Conservation (phyloP, 495 filamentous ascomycete species). For the Friedmanniomyces endolithicus region DNA sequence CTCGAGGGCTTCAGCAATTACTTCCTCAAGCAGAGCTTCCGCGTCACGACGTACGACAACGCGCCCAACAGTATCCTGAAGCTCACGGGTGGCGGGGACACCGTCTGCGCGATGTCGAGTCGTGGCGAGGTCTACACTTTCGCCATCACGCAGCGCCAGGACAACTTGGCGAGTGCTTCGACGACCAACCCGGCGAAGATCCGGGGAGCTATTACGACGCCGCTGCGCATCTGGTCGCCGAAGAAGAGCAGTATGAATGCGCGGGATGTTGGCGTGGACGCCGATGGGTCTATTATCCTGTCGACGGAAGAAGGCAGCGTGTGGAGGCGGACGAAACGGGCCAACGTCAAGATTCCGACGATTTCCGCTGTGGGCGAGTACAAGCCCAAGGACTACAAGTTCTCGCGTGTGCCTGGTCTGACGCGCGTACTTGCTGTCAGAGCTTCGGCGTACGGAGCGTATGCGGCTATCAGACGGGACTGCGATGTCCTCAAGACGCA, state of each 20-base stretch:
- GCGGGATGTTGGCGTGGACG: conserved; percentile 72
- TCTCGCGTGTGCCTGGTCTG: conserved; percentile 73
- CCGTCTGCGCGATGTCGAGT: conserved; percentile 71
- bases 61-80: conserved; percentile 54
- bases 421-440: conserved; percentile 72
- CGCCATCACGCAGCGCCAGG: conserved; percentile 51
- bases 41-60: conserved; percentile 54
- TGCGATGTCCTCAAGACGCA: conserved; percentile 69
- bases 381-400: conserved; percentile 80
- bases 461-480: conserved; percentile 76
- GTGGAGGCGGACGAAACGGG: conserved; percentile 72
- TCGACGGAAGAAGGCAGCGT: conserved; percentile 85
- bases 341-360: conserved; percentile 62
- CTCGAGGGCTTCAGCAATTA: conserved; percentile 55
- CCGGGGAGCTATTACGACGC: conserved; percentile 57
- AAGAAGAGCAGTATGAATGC: conserved; percentile 75
- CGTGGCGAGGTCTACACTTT: conserved; percentile 79
- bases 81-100: conserved; percentile 73
- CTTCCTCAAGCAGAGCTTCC: conserved; percentile 53
- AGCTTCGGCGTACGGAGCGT: conserved; percentile 78
- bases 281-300: conserved; percentile 90
- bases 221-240: conserved; percentile 69
- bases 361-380: conserved; percentile 37
- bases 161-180: conserved; percentile 48
- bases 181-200: conserved; percentile 86